Conservation (phyloP, 2,329 filamentous ascomycete genomes). For the Sporothrix schenckii region DNA sequence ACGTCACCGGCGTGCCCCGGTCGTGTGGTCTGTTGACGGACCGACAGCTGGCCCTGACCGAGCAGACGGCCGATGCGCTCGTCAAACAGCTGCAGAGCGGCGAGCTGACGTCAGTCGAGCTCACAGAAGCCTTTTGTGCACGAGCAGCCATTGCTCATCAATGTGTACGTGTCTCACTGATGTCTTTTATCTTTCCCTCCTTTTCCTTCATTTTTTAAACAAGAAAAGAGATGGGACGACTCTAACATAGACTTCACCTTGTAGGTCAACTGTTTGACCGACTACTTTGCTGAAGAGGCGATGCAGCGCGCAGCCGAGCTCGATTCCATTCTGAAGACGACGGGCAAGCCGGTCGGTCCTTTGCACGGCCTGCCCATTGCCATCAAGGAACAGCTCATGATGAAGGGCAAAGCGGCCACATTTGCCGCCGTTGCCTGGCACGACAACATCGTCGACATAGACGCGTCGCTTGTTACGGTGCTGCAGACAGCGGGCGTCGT, state of each 20-base stretch:
- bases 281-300: conserved; percentile 45
- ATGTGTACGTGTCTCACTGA: neutral
- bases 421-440: conserved; percentile 24
- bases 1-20: conserved; percentile 27
- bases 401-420: conserved; percentile 30
- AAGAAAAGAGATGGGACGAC: no score
- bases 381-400: conserved; percentile 42
- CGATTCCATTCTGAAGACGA: conserved; percentile 41
- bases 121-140: conserved; percentile 30
- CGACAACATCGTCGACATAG: conserved; percentile 32
- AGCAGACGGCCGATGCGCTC: conserved; percentile 27
- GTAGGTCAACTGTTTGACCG: conserved; percentile 50
- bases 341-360: conserved; percentile 43
- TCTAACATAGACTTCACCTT: neutral
- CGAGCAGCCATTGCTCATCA: conserved; percentile 32
- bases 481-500: conserved; percentile 39
- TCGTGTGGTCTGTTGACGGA: conserved; percentile 29
- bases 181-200: no score
- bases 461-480: conserved; percentile 37
- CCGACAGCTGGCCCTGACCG: conserved; percentile 30
- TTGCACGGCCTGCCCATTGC: conserved; percentile 53
- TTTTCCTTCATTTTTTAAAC: no score
- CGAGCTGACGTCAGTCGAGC: conserved; percentile 25
- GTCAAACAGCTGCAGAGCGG: conserved; percentile 23
- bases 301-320: conserved; percentile 42